Evolutionary conservation across 2,329 filamentous ascomycete species (phyloP), one percentile per base, ranked within the genome.

Genomic region (Calonectria pseudoturangicola): DNA sequence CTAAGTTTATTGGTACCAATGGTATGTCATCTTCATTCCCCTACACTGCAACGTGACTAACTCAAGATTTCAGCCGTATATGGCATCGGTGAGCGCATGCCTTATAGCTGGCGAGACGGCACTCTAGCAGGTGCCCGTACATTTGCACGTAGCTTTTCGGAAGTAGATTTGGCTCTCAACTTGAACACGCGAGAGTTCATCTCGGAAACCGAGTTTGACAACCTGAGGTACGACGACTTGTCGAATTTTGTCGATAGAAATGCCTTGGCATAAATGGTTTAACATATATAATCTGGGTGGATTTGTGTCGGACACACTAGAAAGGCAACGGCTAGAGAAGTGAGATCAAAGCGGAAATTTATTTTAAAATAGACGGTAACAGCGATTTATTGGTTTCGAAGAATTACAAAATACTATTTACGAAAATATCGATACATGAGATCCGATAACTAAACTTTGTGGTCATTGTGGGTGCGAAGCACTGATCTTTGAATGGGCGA

Each of bases 171-270:
- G 68, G 71, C 71, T 9, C 33, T 78, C 25, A 67, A 63, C 8
- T 33, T 78, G 2, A 76, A 74, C n/a, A 78, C 73, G 2, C 63
- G 75, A 18, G 71, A 77, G 12, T 74, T 70, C 12, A 18, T 58
- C 15, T 63, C 60, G 0, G 66, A 70, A 13, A 21, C 66, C 0
- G 63, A 69, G 12, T 78, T 77, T 25, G 18, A 67, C 3, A 41
- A 70, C 6, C 60, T 78, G 10, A 56, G 21, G 12, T 73, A 39
- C 21, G 27, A 12, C 5, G 18, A 58, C 13, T 9, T 58, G 12
- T 3, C 10, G 33, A 18, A 16, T 4, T 58, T 58, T 39, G n/a
- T 58, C 9, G 12, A 41, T 58, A 39, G 54, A 25, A 56, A 56
- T 8, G 12, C 18, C 1, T n/a, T 56, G 4, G 10, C 33, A 21